Base-by-base conservation (phyloP, 2,329 filamentous ascomycete species). In the Penicillium sp. region DNA sequence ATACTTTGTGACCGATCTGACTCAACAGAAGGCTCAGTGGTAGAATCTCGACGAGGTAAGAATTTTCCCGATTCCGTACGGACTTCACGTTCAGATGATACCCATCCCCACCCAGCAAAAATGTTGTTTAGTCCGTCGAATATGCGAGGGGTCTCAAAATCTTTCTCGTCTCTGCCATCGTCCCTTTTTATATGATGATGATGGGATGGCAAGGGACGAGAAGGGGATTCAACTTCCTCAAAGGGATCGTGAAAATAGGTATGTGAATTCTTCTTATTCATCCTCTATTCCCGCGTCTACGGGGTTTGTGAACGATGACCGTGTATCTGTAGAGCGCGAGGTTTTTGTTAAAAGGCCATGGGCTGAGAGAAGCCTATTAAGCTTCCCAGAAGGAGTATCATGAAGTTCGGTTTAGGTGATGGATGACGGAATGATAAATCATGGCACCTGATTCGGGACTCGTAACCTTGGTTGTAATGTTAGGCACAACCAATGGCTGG, bases 161-260 rank as follows among this genome's bases (percentile, higher is more conserved):
- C 37, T 14, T 22, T 41, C 7, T 11, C 14, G 8, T 54, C 52
- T 49, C 37, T 50, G 6, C 37, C 46, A 22, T 50, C 22, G 12
- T 54, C 51, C 25, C 41, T 50, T 14, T 14, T 46, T 6, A 23
- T 35, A 18, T 53, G 45, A 25, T 56, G 54, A 18, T 9, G 11
- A 50, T 56, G 54, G 14, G 31, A 26, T 50, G 54, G 26, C 6
- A 31, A 15, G 31, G 54, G 14, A 2, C 20, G 46, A 41, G 14
- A 22, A 14, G 54, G 54, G 29, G n/a, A 18, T 41, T 41, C 18
- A 26, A 56, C 54, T 33, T 54, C 29, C 22, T 46, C 45, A 15
- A 56, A 56, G 25, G 40, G 45, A n/a, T 53, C 18, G 33, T 56
- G 54, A 11, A 20, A n/a, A 18, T 40, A 12, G 11, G 18, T 12